Evolutionary conservation across 306 rosid genomes (phyloP).

Genomic region (Cucurbita pepo): DNA sequence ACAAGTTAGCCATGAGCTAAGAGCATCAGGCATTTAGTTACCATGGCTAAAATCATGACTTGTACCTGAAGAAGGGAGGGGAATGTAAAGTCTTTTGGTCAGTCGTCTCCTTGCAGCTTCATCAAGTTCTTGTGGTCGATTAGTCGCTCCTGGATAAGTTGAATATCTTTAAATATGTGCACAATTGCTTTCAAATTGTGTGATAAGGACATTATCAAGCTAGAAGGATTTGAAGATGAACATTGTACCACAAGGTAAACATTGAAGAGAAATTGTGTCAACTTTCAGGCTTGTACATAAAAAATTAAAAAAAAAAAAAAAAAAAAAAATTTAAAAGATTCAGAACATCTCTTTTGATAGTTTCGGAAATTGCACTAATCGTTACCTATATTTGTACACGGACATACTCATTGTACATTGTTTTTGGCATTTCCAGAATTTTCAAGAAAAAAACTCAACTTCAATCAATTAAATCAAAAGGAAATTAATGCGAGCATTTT

Average conservation of each 20-base stretch:
- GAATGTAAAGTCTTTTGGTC: slow-evolving; percentile 77
- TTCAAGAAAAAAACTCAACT: neutral
- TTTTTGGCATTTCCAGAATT: neutral
- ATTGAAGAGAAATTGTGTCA: neutral
- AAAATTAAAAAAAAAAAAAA: neutral
- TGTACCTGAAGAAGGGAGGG: slow-evolving; percentile 78
- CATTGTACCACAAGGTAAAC: neutral
- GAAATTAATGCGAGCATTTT: neutral
- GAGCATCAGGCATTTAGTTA: neutral
- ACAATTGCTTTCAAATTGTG: slow-evolving; percentile 1
- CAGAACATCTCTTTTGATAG: neutral
- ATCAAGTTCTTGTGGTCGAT: slow-evolving; percentile 93
- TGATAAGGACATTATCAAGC: neutral
- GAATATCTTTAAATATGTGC: slow-evolving; percentile 4
- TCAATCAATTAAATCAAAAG: neutral
- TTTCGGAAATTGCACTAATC: neutral
- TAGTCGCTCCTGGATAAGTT: slow-evolving; percentile 64
- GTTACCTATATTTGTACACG: neutral
- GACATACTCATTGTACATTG: neutral
- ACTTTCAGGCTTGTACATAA: neutral
- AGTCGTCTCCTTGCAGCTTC: slow-evolving; percentile 97
- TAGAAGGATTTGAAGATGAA: neutral
- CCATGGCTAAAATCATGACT: slow-evolving; percentile 2
- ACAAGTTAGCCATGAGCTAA: slow-evolving; percentile 12
- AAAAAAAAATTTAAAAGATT: neutral